A percentile compares a stretch with the other conserved stretches of the same genome.
Evolutionary conservation across 176 grass and related monocot species (phyloP).

Genomic region (Aegilops speltoides): DNA sequence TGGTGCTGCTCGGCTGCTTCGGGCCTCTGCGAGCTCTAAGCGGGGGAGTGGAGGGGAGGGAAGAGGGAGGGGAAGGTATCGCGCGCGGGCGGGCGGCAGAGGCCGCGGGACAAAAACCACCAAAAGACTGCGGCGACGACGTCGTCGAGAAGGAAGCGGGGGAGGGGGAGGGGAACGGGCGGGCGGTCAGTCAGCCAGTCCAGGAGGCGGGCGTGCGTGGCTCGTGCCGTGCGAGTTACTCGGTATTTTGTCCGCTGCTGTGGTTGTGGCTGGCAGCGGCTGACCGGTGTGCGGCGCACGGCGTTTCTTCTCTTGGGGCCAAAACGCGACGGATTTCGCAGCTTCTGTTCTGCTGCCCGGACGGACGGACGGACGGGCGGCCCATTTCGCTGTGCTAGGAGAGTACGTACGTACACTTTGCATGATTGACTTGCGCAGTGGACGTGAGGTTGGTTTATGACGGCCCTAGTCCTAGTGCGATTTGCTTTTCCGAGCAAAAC

Average conservation of each 20-base stretch:
- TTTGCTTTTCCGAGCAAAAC: background rate
- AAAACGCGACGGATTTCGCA: background rate
- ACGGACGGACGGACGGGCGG: no score
- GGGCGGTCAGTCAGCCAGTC: background rate
- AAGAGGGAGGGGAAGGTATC: slow-evolving; percentile 11
- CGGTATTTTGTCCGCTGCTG: background rate
- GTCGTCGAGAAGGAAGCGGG: slow-evolving; percentile 28
- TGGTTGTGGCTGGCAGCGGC: background rate
- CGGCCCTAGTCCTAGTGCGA: background rate
- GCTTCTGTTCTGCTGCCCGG: background rate
- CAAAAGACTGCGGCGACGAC: slow-evolving; percentile 23
- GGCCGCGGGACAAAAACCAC: background rate
- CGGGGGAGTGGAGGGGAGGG: background rate
- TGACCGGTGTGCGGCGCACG: background rate
- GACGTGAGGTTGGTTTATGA: no score
- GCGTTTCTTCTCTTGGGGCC: no score
- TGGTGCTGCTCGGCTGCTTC: background rate
- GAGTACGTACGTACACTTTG: no score
- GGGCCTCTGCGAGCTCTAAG: background rate
- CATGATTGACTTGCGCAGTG: no score
- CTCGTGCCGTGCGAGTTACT: background rate
- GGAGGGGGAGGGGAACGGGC: background rate
- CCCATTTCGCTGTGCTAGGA: background rate
- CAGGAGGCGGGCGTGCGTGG: background rate
- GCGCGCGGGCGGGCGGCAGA: background rate